Evolutionary conservation across 1,139 yeast species (phyloP).

Genomic region (Geotrichum klebahnii): DNA sequence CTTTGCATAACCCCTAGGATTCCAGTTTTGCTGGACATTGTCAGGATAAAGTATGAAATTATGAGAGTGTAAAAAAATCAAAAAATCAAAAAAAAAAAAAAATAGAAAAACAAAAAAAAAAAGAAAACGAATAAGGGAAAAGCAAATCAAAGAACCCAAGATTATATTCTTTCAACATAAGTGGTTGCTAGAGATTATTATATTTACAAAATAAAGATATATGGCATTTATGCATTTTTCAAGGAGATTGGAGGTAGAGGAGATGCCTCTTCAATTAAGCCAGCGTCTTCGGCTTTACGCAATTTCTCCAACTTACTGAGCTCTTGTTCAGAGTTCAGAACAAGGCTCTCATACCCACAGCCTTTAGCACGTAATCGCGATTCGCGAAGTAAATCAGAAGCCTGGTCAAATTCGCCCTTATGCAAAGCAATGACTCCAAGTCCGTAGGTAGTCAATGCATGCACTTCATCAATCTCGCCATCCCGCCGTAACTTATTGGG

Average conservation of each 20-base stretch:
- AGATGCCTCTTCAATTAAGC: not conserved
- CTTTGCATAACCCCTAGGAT: not conserved
- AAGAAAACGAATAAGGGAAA: no score
- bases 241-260: not conserved
- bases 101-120: no score
- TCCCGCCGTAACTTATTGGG: constrained; percentile 47
- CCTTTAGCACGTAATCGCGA: constrained; percentile 68
- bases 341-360: constrained; percentile 60
- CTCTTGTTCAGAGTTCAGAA: constrained; percentile 64
- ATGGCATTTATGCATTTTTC: not conserved
- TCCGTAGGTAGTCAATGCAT: constrained; percentile 80
- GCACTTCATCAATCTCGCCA: constrained; percentile 53
- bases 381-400: constrained; percentile 62
- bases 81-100: not conserved
- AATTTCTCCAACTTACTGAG: constrained; percentile 46
- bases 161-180: no score
- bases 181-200: no score
- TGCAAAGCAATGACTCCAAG: constrained; percentile 75
- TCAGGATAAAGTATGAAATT: not conserved
- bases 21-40: not conserved
- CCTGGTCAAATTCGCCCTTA: constrained; percentile 50
- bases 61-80: not conserved
- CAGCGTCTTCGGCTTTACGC: constrained; percentile 8
- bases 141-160: no score
- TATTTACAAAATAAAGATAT: not conserved